These are phyloP conservation scores for Cryptococcus sp. DNA, from an alignment of 1,284 basidiomycete species.

Conservation along the genomic window DNA sequence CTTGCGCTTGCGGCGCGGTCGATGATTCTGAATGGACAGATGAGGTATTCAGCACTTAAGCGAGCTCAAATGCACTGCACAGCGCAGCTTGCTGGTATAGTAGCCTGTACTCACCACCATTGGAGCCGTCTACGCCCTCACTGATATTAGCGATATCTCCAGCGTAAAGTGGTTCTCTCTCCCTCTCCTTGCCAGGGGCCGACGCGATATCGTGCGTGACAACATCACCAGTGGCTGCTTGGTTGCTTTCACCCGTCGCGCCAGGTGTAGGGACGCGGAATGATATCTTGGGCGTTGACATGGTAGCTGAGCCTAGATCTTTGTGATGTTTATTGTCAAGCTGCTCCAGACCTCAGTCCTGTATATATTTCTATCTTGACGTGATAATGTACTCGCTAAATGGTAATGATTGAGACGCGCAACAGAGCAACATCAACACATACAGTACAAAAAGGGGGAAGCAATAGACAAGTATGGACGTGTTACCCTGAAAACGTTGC, in stretches of 20 bases:
- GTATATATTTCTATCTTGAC: no score
- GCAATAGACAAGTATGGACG: no score
- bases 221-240: conserved; percentile 38
- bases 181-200: conserved; percentile 53
- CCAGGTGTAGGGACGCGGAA: conserved; percentile 35
- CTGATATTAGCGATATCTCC: conserved; percentile 51
- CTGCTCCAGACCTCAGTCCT: no score
- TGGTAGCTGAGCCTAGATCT: conserved; percentile 10
- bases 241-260: conserved; percentile 14
- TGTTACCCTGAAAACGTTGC: no score
- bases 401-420: background rate
- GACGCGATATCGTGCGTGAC: conserved; percentile 43
- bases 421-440: background rate
- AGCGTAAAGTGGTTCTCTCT: conserved; percentile 51
- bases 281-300: conserved; percentile 51
- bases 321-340: no score
- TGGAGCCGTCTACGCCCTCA: conserved; percentile 29
- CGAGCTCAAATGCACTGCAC: background rate
- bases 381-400: background rate
- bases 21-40: conserved; percentile 24
- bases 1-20: conserved; percentile 13
- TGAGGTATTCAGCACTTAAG: no score
- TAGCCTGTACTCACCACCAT: conserved; percentile 24
- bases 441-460: no score
- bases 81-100: background rate